phyloP scores from a whole-genome alignment of 148 eudicot genomes.

The Rhododendron simsii region DNA sequence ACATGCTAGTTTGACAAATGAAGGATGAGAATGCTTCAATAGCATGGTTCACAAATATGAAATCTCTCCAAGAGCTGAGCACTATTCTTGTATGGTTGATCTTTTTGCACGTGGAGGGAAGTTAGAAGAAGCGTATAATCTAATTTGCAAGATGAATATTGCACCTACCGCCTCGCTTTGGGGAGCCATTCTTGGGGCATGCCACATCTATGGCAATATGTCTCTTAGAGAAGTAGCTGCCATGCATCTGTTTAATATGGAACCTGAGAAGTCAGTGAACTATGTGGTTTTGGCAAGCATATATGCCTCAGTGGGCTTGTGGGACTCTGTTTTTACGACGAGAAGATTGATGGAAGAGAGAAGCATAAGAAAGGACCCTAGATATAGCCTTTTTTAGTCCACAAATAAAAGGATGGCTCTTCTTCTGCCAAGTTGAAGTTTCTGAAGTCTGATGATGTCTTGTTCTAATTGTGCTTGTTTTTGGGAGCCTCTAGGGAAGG shows the following conservation, averaged over 20 bases:
- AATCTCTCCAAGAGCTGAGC: constrained; percentile 12
- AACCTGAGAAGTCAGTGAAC: constrained; percentile 15
- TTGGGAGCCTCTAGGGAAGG: background rate
- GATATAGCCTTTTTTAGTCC: background rate
- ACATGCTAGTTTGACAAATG: constrained; percentile 18
- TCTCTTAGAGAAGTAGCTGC: constrained; percentile 19
- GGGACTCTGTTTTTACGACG: constrained; percentile 11
- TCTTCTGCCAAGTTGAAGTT: constrained; percentile 8
- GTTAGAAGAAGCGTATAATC: constrained; percentile 12
- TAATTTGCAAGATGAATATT: constrained; percentile 11
- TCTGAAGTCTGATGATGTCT: background rate
- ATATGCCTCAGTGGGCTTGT: constrained; percentile 17
- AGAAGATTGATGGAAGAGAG: constrained; percentile 13
- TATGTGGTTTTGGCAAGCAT: constrained; percentile 24
- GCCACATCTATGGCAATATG: constrained; percentile 10
- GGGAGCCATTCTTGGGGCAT: constrained; percentile 21
- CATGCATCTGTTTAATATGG: constrained; percentile 9
- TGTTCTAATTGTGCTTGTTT: background rate
- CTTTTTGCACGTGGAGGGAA: constrained; percentile 17
- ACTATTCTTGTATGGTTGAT: constrained; percentile 25
- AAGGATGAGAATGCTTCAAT: constrained; percentile 16
- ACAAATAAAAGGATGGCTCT: background rate
- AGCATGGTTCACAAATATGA: constrained; percentile 15
- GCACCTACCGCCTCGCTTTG: constrained; percentile 13
- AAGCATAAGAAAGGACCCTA: constrained; percentile 8